Evolutionary conservation across 139 green algal genomes (phyloP).

Genomic region (Microglena sp.): DNA sequence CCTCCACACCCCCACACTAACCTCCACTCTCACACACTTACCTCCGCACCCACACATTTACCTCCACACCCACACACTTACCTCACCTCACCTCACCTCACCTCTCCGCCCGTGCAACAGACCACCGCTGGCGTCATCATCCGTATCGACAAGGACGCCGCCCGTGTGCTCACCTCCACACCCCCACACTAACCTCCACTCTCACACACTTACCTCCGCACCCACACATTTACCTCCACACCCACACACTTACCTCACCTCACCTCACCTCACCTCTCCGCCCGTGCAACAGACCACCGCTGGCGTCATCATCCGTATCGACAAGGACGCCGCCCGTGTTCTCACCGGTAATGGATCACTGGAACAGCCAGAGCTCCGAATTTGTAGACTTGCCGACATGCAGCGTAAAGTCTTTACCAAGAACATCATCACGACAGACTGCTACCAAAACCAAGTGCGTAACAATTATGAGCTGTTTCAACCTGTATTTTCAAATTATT

Average conservation of each 20-base stretch:
- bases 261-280: no score
- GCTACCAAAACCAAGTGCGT: conserved; percentile 17
- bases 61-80: no score
- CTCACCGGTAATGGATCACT: conserved; percentile 47
- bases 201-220: no score
- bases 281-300: conserved; percentile 41
- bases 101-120: conserved; percentile 64
- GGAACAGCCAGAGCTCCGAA: conserved; percentile 62
- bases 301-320: conserved; percentile 72
- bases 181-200: no score
- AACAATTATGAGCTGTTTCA: no score
- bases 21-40: no score
- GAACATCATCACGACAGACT: conserved; percentile 33
- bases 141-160: conserved; percentile 57
- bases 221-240: no score
- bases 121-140: conserved; percentile 67
- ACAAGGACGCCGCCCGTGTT: conserved; percentile 48
- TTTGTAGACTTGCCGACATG: conserved; percentile 67
- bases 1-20: no score
- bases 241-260: no score
- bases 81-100: no score
- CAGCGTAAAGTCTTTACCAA: conserved; percentile 64
- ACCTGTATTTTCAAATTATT: not conserved
- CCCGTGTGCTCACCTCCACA: conserved; percentile 44
- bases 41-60: no score